phyloP scores from a whole-genome alignment of 768 basidiomycete genomes.

The Tylopilus plumbeoviolaceoides region DNA sequence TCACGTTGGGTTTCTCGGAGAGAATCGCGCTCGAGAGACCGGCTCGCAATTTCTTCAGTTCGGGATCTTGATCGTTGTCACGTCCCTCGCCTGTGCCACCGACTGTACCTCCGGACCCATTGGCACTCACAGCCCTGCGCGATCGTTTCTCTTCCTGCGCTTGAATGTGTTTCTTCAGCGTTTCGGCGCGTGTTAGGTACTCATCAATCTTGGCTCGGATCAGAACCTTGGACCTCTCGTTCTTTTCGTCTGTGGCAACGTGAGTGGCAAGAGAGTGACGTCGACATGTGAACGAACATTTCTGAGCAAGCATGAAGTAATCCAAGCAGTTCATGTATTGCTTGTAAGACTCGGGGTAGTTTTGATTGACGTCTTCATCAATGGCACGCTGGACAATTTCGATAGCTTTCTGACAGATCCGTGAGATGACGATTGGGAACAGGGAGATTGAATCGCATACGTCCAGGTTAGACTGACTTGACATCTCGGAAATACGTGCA shows the following conservation, averaged over 20 bases:
- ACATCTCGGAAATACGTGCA: slow-evolving; percentile 29
- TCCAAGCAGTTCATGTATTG: slow-evolving; percentile 93
- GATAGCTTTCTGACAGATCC: slow-evolving; percentile 61
- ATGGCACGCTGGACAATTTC: slow-evolving; percentile 91
- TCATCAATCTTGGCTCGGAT: slow-evolving; percentile 88
- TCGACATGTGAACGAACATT: slow-evolving; percentile 49
- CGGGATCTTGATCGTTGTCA: slow-evolving; percentile 78
- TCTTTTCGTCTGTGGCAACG: slow-evolving; percentile 67
- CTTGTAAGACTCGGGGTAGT: slow-evolving; percentile 93
- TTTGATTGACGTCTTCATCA: slow-evolving; percentile 87
- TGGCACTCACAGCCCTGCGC: slow-evolving; percentile 46
- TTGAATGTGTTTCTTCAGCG: slow-evolving; percentile 77
- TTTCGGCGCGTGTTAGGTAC: slow-evolving; percentile 89
- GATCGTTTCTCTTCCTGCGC: slow-evolving; percentile 55
- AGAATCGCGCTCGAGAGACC: slow-evolving; percentile 86
- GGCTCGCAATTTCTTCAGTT: slow-evolving; percentile 94
- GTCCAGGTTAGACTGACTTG: slow-evolving; percentile 44
- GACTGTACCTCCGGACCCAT: slow-evolving; percentile 40
- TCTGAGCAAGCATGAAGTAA: slow-evolving; percentile 97
- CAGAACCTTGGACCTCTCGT: slow-evolving; percentile 83
- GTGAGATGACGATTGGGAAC: slow-evolving; percentile 11
- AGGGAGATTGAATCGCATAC: slow-evolving; percentile 28
- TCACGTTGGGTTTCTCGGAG: slow-evolving; percentile 90
- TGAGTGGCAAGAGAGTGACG: background rate
- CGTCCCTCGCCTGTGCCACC: slow-evolving; percentile 47